Evolutionary conservation across 306 rosid species (phyloP), one percentile per base, ranked within the genome.

Genomic region (Vachellia collinsii): DNA sequence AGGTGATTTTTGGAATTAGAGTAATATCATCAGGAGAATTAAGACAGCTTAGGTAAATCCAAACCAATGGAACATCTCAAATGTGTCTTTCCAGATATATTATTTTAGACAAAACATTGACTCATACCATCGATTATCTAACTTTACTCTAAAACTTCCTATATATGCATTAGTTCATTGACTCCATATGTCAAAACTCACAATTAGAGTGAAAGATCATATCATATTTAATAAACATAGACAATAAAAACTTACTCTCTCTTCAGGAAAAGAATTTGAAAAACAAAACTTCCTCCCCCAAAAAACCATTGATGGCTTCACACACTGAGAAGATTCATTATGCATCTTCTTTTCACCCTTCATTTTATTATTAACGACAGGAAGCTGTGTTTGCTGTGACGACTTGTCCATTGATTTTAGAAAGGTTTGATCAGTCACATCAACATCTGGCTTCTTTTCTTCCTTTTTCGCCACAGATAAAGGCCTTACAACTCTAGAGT

Each of bases 201-300:
- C 79, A 84, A 42, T 61, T 67, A 46, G 19, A 53, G 16, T 39
- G 61, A 22, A 77, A 46, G 77, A 62, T 14, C 58, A 41, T 44
- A 77, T 50, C 79, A 53, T 71, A 48, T 70, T 47, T 34, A 54
- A 71, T 25, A 14, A 77, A 77, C 47, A 67, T 66, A 36, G 47
- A 85, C 41, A 58, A 59, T 43, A 47, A 85, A 38, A 74, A 86
- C 90, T 87, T 84, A 93, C 99, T 90, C 85, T 88, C 50, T 90
- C 95, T 70, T 88, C 94, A 72, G 97, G 97, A 86, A 91, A 93
- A 74, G 87, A 86, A 84, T 77, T 86, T 61, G 97, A 93, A 82
- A 94, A 93, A 77, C 90, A 65, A 81, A 93, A 94, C 63, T 65
- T 74, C 88, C 81, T 89, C 77, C 93, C 97, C 70, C 70, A 79